These are phyloP conservation scores for Aspergillus alliaceus DNA, from an alignment of 2,329 filamentous ascomycete species.

Conservation along the genomic window DNA sequence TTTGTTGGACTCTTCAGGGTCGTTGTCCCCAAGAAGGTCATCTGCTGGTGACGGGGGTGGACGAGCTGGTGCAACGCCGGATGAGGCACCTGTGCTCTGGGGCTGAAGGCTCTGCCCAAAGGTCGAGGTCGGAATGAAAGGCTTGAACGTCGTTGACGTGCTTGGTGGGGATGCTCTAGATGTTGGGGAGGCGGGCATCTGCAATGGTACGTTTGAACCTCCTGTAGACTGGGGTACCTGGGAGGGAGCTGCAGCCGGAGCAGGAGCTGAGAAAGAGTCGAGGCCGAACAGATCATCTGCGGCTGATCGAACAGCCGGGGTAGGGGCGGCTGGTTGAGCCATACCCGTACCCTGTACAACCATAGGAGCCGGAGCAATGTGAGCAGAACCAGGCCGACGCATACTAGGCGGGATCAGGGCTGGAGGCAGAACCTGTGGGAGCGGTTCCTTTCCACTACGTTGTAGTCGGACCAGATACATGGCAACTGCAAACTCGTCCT, in stretches of 20 bases:
- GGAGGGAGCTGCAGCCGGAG: slow-evolving; percentile 55
- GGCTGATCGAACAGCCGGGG: slow-evolving; percentile 70
- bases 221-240: slow-evolving; percentile 70
- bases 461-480: slow-evolving; percentile 97
- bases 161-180: slow-evolving; percentile 38
- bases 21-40: slow-evolving; percentile 86
- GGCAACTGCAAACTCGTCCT: slow-evolving; percentile 92
- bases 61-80: slow-evolving; percentile 28
- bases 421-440: slow-evolving; percentile 76
- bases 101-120: slow-evolving; percentile 82
- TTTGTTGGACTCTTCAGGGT: slow-evolving; percentile 84
- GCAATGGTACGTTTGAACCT: slow-evolving; percentile 63
- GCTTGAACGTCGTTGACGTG: slow-evolving; percentile 67
- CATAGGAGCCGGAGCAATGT: slow-evolving; percentile 40
- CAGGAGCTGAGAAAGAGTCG: slow-evolving; percentile 65
- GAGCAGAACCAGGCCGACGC: slow-evolving; percentile 54
- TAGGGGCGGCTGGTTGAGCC: slow-evolving; percentile 45
- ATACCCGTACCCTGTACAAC: slow-evolving; percentile 46
- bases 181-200: slow-evolving; percentile 51
- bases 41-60: slow-evolving; percentile 62
- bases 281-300: slow-evolving; percentile 93
- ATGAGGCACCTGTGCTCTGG: slow-evolving; percentile 69
- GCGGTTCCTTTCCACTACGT: slow-evolving; percentile 66
- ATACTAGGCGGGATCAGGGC: slow-evolving; percentile 85
- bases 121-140: slow-evolving; percentile 86